Conservation (phyloP, 2,329 filamentous ascomycete genomes). For the Elsinoe ampelina region DNA sequence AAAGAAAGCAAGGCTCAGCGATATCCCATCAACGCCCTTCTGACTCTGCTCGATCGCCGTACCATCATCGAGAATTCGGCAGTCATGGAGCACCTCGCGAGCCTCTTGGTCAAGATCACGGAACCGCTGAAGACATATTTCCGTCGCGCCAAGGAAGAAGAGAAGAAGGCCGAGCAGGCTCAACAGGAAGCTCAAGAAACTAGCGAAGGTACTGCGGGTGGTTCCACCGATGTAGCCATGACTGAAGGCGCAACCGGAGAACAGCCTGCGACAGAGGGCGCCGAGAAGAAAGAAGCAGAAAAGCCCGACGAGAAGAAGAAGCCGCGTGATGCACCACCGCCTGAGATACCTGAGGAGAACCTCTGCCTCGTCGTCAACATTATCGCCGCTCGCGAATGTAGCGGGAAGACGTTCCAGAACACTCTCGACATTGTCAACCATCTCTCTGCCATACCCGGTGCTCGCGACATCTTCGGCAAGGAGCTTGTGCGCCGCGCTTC, state of each 20-base stretch:
- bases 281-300: slow-evolving; percentile 29
- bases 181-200: slow-evolving; percentile 17
- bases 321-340: slow-evolving; percentile 60
- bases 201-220: slow-evolving; percentile 6
- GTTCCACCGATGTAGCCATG: slow-evolving; percentile 18
- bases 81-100: slow-evolving; percentile 89
- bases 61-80: slow-evolving; percentile 94
- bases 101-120: slow-evolving; percentile 79
- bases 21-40: slow-evolving; percentile 83
- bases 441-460: slow-evolving; percentile 81
- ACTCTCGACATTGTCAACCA: slow-evolving; percentile 99
- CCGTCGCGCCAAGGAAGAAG: slow-evolving; percentile 67
- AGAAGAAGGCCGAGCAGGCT: slow-evolving; percentile 35
- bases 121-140: slow-evolving; percentile 73
- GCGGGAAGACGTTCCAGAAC: slow-evolving; percentile 94
- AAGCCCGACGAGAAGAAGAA: slow-evolving; percentile 45
- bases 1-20: slow-evolving; percentile 78
- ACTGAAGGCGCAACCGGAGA: slow-evolving; percentile 17
- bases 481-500: slow-evolving; percentile 86
- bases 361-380: slow-evolving; percentile 93
- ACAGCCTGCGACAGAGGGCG: slow-evolving; percentile 12
- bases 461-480: slow-evolving; percentile 82
- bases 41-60: slow-evolving; percentile 82
- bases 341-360: slow-evolving; percentile 79
- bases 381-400: slow-evolving; percentile 90